Base-by-base conservation (phyloP, 2,329 filamentous ascomycete genomes). In the Sclerotinia sclerotiorum region DNA sequence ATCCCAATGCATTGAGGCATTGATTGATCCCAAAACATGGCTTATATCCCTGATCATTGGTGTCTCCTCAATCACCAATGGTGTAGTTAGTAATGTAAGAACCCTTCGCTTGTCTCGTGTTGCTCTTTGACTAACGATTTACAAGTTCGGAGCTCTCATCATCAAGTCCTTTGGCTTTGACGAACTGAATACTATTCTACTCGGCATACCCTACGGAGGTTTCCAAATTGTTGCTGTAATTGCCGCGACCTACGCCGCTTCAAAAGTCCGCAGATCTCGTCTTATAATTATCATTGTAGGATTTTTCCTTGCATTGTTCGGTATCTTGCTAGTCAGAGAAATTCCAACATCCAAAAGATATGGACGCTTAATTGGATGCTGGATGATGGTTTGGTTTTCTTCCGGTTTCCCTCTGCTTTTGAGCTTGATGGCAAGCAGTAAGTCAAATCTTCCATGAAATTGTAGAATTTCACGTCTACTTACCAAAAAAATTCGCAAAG, bases 341-440 rank as follows among this genome's bases (percentile, higher is more conserved):
- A 79, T 89, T 1, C 87, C 87, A 76, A 88, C 1, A 79, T 82
- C 44, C 79, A 83, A 56, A 76, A 80, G 1, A 77, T 82, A 35
- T 76, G 80, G 2, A 77, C 82, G 32, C 79, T 82, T 0, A 77
- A 81, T 1, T 72, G 89, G 17, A 79, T 90, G 11, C 82, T 82
- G 0, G 87, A 84, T 0, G 89, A 89, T 77, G 89, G 89, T 73
- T 79, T 89, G 10, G 80, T 90, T 2, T 84, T 86, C 0, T 88
- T 89, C 76, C 78, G 70, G 65, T 29, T 70, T 72, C 13, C 71
- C 71, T 2, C 58, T 72, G 15, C 61, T 67, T 8, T 57, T 73
- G 29, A 69, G 71, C 86, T 85, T 2, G 85, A 84, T 5, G 88
- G 88, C 73, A 5, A 86, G 84, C 32, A 91, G 57, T 61, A n/a